A percentile compares a stretch with the other conserved stretches of the same genome.
phyloP scores from a whole-genome alignment of 148 eudicot species.

The Nepenthes mirabilis region DNA sequence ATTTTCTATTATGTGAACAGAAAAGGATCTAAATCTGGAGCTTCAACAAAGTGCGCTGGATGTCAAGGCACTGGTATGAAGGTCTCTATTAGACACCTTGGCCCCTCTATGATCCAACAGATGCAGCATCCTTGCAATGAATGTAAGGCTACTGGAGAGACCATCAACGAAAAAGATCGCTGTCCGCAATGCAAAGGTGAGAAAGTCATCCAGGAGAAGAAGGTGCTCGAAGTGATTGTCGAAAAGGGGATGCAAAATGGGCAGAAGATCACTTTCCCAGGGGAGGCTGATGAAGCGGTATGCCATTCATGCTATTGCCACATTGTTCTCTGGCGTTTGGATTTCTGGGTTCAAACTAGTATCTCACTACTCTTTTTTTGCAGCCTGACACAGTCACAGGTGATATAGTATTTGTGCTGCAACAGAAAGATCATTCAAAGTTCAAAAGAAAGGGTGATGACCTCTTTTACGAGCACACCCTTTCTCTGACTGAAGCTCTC shows the following conservation, averaged over 20 bases:
- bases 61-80: conserved; percentile 3
- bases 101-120: conserved; percentile 5
- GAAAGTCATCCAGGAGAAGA: conserved; percentile 3
- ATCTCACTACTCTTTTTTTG: neutral
- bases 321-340: neutral
- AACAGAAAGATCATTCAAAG: conserved; percentile 1
- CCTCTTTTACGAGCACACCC: conserved; percentile 1
- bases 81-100: conserved; percentile 3
- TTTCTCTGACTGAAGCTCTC: conserved; percentile 1
- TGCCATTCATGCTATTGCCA: neutral
- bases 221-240: neutral
- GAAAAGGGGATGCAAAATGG: conserved; percentile 4
- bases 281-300: conserved; percentile 5
- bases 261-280: conserved; percentile 4
- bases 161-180: neutral
- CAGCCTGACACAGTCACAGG: conserved; percentile 3
- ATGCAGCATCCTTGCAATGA: conserved; percentile 6
- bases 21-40: conserved; percentile 4
- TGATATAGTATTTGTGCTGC: conserved; percentile 4
- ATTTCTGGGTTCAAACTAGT: neutral
- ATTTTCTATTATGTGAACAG: neutral
- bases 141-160: conserved; percentile 5
- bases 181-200: conserved; percentile 2
- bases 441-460: conserved; percentile 4
- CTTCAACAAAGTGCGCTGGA: conserved; percentile 1